Base-by-base conservation (phyloP, 139 green algal species). In the Picochlorum sp. region DNA sequence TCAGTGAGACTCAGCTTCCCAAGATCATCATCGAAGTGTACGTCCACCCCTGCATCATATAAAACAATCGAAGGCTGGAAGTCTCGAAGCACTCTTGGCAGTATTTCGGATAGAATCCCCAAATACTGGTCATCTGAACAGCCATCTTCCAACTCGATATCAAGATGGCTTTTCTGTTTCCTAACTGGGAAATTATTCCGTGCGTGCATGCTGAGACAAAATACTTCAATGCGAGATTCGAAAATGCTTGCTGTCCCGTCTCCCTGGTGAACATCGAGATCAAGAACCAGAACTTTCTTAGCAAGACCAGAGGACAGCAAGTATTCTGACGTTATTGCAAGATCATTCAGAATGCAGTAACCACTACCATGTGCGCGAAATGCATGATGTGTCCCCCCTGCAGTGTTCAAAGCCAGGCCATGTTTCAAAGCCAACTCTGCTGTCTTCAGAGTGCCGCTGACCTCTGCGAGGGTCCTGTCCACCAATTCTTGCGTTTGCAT, bases 291-390 rank as follows among this genome's bases (percentile, higher is more conserved):
- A 31, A 96, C 73, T 3, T 84, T 59, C 24, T 63, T 4, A 20
- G 77, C 77, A 3, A 22, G 35, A 2, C 72, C 67, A 44, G 71
- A 49, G 0, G 52, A 39, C 37, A 85, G 67, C 55, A 86, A 52
- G 44, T 67, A 57, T 50, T 76, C 41, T 2, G 78, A 63, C 0
- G 84, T 87, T 10, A 93, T 62, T 1, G 80, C 85, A 30, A 96
- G 50, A 67, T 96, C 89, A 43, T 95, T 94, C 29, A 96, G 31
- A 31, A 94, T 89, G 68, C 87, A 95, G 66, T 85, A 94, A 33
- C 89, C 89, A 7, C 72, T 81, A 16, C 88, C 89, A 32, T 45
- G 56, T 18, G 59, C 65, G 2, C 53, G 71, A 49, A 80, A 80
- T 3, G 86, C 85, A 36, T 95, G 87, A 69, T 95, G 87, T 2